Evolutionary conservation across 495 filamentous ascomycete genomes (phyloP).

Genomic region (Cercophora scortea): DNA sequence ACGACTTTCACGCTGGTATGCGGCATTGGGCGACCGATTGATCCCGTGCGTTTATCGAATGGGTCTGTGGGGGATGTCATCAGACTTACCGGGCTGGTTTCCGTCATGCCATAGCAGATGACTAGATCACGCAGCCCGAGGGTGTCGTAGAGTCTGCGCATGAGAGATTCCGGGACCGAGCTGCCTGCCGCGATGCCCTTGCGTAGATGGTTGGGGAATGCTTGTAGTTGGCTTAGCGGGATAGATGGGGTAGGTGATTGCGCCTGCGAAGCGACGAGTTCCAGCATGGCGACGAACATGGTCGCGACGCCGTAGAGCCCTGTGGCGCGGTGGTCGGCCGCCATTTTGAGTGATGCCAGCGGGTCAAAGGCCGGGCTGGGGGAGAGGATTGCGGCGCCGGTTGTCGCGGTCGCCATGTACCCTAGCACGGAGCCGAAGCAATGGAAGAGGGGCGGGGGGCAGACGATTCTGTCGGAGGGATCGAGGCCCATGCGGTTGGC

Average conservation of each 20-base stretch:
- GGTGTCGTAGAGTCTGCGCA: conserved; percentile 68
- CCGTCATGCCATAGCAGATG: conserved; percentile 98
- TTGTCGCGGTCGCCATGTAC: conserved; percentile 90
- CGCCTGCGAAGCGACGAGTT: conserved; percentile 53
- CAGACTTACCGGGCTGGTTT: conserved; percentile 82
- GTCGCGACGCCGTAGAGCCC: conserved; percentile 91
- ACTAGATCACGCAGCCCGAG: conserved; percentile 80
- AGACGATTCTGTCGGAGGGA: conserved; percentile 56
- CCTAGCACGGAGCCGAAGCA: conserved; percentile 88
- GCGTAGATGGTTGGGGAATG: conserved; percentile 57
- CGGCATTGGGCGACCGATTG: conserved; percentile 70
- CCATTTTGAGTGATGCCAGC: conserved; percentile 56
- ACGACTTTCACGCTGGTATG: conserved; percentile 78
- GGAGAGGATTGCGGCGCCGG: conserved; percentile 77
- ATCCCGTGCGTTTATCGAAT: conserved; percentile 66
- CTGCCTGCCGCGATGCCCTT: conserved; percentile 92
- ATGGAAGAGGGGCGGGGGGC: conserved; percentile 64
- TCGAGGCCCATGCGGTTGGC: conserved; percentile 59
- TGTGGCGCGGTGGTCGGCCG: conserved; percentile 69
- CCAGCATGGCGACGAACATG: conserved; percentile 89
- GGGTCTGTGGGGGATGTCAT: conserved; percentile 88
- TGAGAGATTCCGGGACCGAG: conserved; percentile 72
- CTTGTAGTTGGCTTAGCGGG: conserved; percentile 27
- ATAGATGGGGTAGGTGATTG: not conserved
- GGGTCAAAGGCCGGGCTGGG: conserved; percentile 85